Evolutionary conservation across 2,329 filamentous ascomycete species (phyloP), one percentile per base, ranked within the genome.

Genomic region (Calonectria naviculata): DNA sequence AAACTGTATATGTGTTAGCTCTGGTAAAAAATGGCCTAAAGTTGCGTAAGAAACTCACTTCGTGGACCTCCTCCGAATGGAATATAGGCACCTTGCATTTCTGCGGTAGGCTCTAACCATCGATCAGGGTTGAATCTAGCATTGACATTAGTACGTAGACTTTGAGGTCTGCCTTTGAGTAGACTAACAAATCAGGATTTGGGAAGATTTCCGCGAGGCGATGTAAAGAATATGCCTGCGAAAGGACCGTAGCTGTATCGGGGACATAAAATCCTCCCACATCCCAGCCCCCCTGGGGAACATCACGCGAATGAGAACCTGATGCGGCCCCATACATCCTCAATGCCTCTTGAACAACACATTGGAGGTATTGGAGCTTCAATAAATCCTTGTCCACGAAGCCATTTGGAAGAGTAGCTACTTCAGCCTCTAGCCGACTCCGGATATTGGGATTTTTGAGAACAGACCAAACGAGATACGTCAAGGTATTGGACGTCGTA

Each of bases 281-380:
- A 12, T 49, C 19, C 47, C 62, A 66, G 1, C 70, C 66, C 0
- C 58, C 62, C 4, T 28, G 17, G 2, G 66, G 66, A 4, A 72
- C 56, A 7, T 66, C 62, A n/a, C 70, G 47, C 5, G 58, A 56
- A 4, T 66, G 63, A 19, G 62, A 60, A 1, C 66, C 66, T 2
- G 66, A 66, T 19, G 47, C 70, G 17, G 71, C 56, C 0, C 66
- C 70, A 15, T 70, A 72, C 38, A 73, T 6, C 19, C 71, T 70
- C 10, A 73, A 46, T 1, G 70, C 26, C 1, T 72, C 66, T 6
- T 38, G 58, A 0, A 67, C 42, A 0, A 64, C 56, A 13, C 61
- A 63, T 3, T 54, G 38, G 3, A 73, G n/a, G 29, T 54, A 64
- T 34, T 31, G 24, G 8, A 63, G 42, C 28, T 38, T 26, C 3